phyloP scores from a whole-genome alignment of 345 rosid genomes.

The Lepidium didymum region DNA sequence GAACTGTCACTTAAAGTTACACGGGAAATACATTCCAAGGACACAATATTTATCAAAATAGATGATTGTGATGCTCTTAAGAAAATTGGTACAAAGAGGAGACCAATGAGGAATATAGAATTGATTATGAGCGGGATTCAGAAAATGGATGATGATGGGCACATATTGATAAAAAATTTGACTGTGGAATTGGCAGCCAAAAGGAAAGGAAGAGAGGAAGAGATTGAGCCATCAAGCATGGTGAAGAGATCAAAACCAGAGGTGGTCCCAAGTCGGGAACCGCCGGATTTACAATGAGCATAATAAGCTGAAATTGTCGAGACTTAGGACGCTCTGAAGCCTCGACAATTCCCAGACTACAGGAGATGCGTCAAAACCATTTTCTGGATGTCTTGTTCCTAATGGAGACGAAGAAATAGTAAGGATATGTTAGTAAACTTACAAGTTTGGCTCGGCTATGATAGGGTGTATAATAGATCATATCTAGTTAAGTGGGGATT shows the following conservation, averaged over 20 bases:
- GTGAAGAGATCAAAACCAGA: neutral
- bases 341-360: neutral
- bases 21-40: no score
- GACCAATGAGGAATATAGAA: no score
- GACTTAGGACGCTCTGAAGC: neutral
- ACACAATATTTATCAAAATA: no score
- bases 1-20: no score
- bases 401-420: neutral
- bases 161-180: no score
- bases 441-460: neutral
- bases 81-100: no score
- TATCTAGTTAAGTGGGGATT: neutral
- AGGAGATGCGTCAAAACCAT: neutral
- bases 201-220: neutral
- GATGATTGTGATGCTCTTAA: no score
- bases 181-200: no score
- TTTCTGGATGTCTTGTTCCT: neutral
- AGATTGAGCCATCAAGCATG: neutral
- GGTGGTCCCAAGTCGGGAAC: neutral
- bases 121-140: no score
- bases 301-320: neutral
- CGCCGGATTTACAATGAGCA: neutral
- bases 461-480: neutral
- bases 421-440: neutral
- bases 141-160: no score